Base-by-base conservation (phyloP, 352 stramenopile species). In the Pythium aristosporum region DNA sequence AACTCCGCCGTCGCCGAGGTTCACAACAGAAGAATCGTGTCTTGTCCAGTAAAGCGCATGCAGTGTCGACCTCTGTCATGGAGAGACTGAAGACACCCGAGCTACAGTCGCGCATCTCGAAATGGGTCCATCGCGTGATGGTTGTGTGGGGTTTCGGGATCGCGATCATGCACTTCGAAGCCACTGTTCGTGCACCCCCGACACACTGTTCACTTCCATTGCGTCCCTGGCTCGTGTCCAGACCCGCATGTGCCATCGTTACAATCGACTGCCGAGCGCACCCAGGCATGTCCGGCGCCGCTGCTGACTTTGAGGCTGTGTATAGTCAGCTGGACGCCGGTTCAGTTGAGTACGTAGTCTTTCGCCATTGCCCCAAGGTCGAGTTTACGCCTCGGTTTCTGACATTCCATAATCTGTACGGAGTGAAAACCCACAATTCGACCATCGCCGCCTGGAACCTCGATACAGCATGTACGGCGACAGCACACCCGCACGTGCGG, bases 211-310 rank as follows among this genome's bases (percentile, higher is more conserved):
- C 25, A 28, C 25, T 28, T 28, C 25, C 25, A 28, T 28, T 28
- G 25, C 25, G 18, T 2, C 41, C 13, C 41, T 77, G 69, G 69
- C 43, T 59, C 10, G 41, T 47, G 30, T 46, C 37, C 30, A 11
- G 57, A 16, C 61, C 63, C 23, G 53, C 69, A 11, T 80, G 67
- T 51, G 75, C 63, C 12, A 47, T 74, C 3, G 48, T 68, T 44
- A 32, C 43, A 13, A 36, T 52, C 6, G 52, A 34, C 41, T 61
- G 54, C 23, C 52, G 36, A 41, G 34, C 41, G 25, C 43, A 61
- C 28, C 28, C 23, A 41, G 9, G 1, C 5, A 18, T 30, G 2
- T 32, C 39, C 2, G 54, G 42, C 3, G 10, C 12, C 4, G 23
- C 54, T 12, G 36, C 2, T 5, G 41, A 61, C 8, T 52, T 61